Evolutionary conservation across 2,329 filamentous ascomycete species (phyloP), one percentile per base, ranked within the genome.

Genomic region (Trichoderma aggressivum): DNA sequence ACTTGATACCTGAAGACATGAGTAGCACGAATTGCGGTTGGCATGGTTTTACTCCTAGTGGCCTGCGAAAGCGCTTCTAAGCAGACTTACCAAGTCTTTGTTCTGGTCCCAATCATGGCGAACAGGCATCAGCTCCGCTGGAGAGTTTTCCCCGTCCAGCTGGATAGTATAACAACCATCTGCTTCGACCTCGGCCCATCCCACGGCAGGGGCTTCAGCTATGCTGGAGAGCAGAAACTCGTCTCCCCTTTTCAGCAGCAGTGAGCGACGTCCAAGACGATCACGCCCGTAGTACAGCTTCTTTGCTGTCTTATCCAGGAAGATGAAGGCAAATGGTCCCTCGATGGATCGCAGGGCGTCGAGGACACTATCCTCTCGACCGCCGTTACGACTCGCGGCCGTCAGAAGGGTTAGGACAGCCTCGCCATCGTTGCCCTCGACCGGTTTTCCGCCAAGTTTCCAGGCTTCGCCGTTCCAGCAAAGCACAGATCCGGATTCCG

Each of bases 381-480:
- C 74, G 74, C 72, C 7, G 72, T 71, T 39, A 75, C 73, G 64
- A 74, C 79, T 78, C 75, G 86, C 84, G 71, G 82, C 76, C 24
- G 86, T 77, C 61, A 97, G 84, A 47, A 87, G 77, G 39, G 84
- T 77, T 77, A 95, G 90, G 21, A 98, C 84, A 7, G 84, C 82
- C 76, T 91, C 86, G 3, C 92, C 92, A 81, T 99, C 96, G 78
- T 97, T 98, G 71, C 90, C 92, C 7, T 77, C 71, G n/a, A 97
- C 84, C 1, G 80, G 76, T 11, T 86, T 76, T 39, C 85, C 86
- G 10, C 81, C 82, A 63, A 97, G 86, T 71, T 87, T 91, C 96
- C 96, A 99, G 1, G 94, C 95, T 79, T 99, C 96, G 56, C 96
- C 96, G 78, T 99, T 99, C 96, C 96, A 99, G 85, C 95, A 98